Base-by-base conservation (phyloP, 2,329 filamentous ascomycete species). In the Fusarium buharicum region DNA sequence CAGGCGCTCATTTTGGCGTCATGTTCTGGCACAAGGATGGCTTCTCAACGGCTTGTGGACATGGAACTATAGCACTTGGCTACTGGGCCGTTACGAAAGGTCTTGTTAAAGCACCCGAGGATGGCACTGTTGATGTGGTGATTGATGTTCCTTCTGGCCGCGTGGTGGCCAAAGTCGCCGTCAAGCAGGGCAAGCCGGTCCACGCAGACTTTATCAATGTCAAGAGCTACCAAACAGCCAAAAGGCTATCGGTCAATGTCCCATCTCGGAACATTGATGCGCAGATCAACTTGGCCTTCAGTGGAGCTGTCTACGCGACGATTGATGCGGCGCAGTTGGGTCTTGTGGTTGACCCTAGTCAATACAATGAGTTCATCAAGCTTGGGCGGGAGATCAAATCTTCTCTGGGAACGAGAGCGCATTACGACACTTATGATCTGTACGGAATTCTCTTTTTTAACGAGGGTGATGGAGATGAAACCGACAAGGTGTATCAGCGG, bases 21-120 rank as follows among this genome's bases (percentile, higher is more conserved):
- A 16, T 72, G 1, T 72, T 72, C 37, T 72, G 69, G 69, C 70
- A 72, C 17, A 72, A 70, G 11, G 68, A 72, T 31, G 69, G 69
- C 7, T 70, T 71, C 45, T 72, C 69, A 1, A 71, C 69, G 0
- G 69, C 69, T 0, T 71, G 69, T 4, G 69, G 68, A 2, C 69
- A 72, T 8, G 70, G 68, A 0, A 71, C 70, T 1, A 72, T 72
- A 27, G 69, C 67, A 3, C n/a, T 72, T 6, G 69, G 70, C 0
- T 70, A 66, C 17, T 71, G 69, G 69, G 68, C 69, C 8, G 18
- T 69, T 0, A 43, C 33, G 0, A 63, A 50, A 3, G 18, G 34
- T 3, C 12, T 67, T 0, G 39, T 65, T 1, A 4, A 55, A n/a
- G 45, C 10, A 0, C 43, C 54, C 1, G 39, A 49, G 11, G 22